Evolutionary conservation across 352 stramenopile species (phyloP).

Genomic region (Globisporangium paroecandrum): DNA sequence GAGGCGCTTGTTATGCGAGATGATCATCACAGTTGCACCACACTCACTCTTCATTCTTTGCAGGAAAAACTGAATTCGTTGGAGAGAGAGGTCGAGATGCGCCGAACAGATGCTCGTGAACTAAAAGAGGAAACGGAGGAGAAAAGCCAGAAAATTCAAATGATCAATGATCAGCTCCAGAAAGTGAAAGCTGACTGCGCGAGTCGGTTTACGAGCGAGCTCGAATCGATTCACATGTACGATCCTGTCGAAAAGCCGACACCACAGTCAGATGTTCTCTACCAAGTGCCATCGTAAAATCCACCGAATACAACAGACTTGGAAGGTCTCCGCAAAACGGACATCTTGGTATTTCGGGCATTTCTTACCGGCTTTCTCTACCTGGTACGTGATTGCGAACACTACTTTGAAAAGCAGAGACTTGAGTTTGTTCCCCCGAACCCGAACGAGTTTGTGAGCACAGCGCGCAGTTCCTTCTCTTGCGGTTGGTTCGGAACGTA

Average conservation of each 20-base stretch:
- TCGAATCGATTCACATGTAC: conserved; percentile 42
- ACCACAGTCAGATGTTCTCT: conserved; percentile 17
- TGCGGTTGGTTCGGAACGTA: conserved; percentile 72
- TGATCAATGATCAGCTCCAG: conserved; percentile 70
- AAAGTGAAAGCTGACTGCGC: conserved; percentile 71
- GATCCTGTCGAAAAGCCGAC: conserved; percentile 23
- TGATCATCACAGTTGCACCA: neutral
- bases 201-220: conserved; percentile 43
- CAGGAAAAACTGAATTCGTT: conserved; percentile 39
- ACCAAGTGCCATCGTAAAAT: conserved; percentile 29
- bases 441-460: conserved; percentile 96
- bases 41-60: neutral
- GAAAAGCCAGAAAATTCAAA: conserved; percentile 54
- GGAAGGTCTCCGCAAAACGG: neutral
- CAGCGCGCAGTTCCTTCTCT: conserved; percentile 70
- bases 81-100: conserved; percentile 61
- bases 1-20: neutral
- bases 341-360: neutral
- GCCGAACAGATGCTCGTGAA: conserved; percentile 51
- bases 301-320: neutral
- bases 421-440: conserved; percentile 97
- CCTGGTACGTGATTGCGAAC: neutral
- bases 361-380: neutral
- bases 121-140: conserved; percentile 62
- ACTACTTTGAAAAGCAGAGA: conserved; percentile 73